Percentiles rank a stretch among this genome's conserved stretches.
Evolutionary conservation across 139 green algal genomes (phyloP).

Genomic region (Tetraselmis striata): DNA sequence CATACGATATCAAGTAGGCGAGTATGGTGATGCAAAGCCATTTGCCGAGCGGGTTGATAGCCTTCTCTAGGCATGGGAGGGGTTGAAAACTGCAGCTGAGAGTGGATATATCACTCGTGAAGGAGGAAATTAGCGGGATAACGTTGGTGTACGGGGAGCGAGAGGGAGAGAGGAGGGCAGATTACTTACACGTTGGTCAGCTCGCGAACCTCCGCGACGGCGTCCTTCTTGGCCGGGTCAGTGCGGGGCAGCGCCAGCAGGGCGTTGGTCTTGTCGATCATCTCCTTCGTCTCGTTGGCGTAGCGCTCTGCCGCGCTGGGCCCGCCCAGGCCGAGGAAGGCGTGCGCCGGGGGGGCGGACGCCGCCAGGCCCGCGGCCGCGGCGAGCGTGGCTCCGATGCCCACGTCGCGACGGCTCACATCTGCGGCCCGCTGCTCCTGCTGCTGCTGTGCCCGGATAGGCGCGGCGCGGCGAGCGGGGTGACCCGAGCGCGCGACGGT

Average conservation of each 20-base stretch:
- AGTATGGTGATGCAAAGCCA: too few relatives aligned
- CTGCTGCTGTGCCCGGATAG: neutral
- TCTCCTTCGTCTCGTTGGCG: neutral
- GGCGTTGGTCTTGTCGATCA: slow-evolving; percentile 54
- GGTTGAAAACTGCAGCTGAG: too few relatives aligned
- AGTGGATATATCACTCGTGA: too few relatives aligned
- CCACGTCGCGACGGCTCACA: neutral
- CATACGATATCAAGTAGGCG: too few relatives aligned
- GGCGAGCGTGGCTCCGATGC: neutral
- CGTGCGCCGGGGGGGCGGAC: neutral
- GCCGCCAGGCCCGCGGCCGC: neutral
- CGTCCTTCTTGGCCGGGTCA: slow-evolving; percentile 57
- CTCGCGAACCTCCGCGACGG: slow-evolving; percentile 54
- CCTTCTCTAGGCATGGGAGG: too few relatives aligned
- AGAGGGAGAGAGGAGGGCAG: neutral
- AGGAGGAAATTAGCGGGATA: too few relatives aligned
- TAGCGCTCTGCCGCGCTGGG: neutral
- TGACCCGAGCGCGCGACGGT: neutral
- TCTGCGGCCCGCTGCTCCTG: neutral
- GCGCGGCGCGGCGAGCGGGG: too few relatives aligned
- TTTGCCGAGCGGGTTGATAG: too few relatives aligned
- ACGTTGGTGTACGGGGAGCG: too few relatives aligned
- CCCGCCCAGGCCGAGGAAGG: neutral
- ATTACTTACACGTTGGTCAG: slow-evolving; percentile 51
- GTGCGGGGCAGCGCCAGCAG: slow-evolving; percentile 51